phyloP scores from a whole-genome alignment of 2,329 filamentous ascomycete genomes.

The Phaeosphaeriaceae sp. region DNA sequence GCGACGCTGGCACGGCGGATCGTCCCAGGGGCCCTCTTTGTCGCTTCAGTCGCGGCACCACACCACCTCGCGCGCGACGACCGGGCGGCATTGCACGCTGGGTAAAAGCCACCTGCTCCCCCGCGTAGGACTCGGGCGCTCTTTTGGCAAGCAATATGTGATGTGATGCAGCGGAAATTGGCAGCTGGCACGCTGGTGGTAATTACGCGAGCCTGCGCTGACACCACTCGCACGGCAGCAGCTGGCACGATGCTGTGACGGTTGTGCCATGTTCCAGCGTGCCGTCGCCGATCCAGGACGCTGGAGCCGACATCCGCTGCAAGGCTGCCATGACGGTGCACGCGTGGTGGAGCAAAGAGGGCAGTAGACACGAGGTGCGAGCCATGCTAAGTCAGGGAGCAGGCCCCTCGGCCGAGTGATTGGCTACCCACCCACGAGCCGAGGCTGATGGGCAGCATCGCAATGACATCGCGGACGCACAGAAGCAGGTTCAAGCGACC shows the following conservation, averaged over 20 bases:
- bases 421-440: conserved; percentile 12
- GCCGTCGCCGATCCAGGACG: conserved; percentile 11
- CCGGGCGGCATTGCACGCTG: conserved; percentile 1
- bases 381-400: not conserved
- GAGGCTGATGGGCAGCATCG: conserved; percentile 20
- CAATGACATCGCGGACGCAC: conserved; percentile 10
- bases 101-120: conserved; percentile 15
- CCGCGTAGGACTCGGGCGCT: conserved; percentile 3
- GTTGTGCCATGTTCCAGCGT: not conserved
- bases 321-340: conserved; percentile 25
- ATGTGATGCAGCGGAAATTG: conserved; percentile 23
- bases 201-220: conserved; percentile 16
- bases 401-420: conserved; percentile 11
- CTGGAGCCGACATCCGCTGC: conserved; percentile 16
- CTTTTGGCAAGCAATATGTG: conserved; percentile 16
- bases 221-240: not conserved
- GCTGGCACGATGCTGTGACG: not conserved
- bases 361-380: conserved; percentile 40
- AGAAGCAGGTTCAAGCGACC: conserved; percentile 38
- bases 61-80: conserved; percentile 1
- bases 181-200: not conserved
- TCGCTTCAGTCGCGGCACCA: too few relatives aligned
- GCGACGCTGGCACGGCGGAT: not conserved
- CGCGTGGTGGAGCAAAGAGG: conserved; percentile 24
- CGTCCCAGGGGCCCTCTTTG: not conserved